phyloP scores from a whole-genome alignment of 2,329 filamentous ascomycete genomes.

The Talaromyces sp. region DNA sequence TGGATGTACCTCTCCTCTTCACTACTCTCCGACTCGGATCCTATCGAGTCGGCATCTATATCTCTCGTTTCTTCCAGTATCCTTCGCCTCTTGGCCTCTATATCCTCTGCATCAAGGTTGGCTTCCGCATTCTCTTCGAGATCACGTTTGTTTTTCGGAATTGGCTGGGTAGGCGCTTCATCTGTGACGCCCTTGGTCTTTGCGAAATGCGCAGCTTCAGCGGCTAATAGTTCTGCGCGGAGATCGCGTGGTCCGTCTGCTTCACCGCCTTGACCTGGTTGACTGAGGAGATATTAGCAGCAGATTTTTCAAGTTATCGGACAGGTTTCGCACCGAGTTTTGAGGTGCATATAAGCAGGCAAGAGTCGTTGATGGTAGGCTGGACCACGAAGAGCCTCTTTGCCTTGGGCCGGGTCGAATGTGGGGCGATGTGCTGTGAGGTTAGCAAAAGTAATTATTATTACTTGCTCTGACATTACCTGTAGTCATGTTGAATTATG shows the following conservation, averaged over 20 bases:
- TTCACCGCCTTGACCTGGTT: conserved; percentile 85
- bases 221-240: conserved; percentile 81
- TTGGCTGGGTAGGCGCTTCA: conserved; percentile 39
- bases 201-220: conserved; percentile 81
- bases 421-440: conserved; percentile 73
- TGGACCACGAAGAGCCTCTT: conserved; percentile 87
- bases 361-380: conserved; percentile 96
- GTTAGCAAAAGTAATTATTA: conserved; percentile 22
- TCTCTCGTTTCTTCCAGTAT: conserved; percentile 85
- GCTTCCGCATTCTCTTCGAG: conserved; percentile 52
- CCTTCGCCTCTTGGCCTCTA: conserved; percentile 76
- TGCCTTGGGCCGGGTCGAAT: conserved; percentile 92
- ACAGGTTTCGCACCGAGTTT: conserved; percentile 62
- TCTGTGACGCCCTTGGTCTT: conserved; percentile 68
- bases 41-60: conserved; percentile 77
- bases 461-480: conserved; percentile 25
- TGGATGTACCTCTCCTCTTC: conserved; percentile 57
- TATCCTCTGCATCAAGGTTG: conserved; percentile 57
- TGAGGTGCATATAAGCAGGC: conserved; percentile 88
- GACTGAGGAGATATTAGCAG: conserved; percentile 44
- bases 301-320: neutral
- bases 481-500: conserved; percentile 38
- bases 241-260: conserved; percentile 75
- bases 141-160: conserved; percentile 60
- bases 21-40: conserved; percentile 57